Conservation (phyloP, 441 rosid genomes). For the Pelargonium fulgidum region DNA sequence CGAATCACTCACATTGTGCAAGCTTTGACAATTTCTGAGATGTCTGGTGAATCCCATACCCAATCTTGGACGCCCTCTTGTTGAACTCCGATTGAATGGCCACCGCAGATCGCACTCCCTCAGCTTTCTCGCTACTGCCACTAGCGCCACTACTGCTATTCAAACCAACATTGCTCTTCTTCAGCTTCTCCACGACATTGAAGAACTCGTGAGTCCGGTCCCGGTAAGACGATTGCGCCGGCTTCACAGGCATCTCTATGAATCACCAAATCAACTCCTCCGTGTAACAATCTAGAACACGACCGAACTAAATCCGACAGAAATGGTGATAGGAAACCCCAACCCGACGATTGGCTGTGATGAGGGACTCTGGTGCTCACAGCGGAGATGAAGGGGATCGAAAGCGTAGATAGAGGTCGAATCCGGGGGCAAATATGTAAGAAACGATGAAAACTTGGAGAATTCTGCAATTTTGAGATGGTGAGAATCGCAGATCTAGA, state of each 20-base stretch:
- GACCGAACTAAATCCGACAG: neutral
- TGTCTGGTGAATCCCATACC: constrained; percentile 53
- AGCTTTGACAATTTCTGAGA: constrained; percentile 60
- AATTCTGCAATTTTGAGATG: no score
- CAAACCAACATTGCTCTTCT: constrained; percentile 31
- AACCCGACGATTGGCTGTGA: neutral
- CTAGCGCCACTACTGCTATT: constrained; percentile 27
- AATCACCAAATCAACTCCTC: constrained; percentile 15
- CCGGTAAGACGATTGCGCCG: constrained; percentile 46
- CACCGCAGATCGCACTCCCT: constrained; percentile 43
- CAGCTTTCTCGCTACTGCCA: constrained; percentile 24
- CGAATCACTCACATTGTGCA: constrained; percentile 42
- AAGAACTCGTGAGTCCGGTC: constrained; percentile 55
- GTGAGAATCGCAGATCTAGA: no score
- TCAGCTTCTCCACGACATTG: constrained; percentile 37
- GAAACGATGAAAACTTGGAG: no score
- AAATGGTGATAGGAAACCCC: no score
- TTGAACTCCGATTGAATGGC: constrained; percentile 49
- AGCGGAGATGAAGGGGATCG: neutral
- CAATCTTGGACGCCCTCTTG: constrained; percentile 48
- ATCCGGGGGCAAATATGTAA: neutral
- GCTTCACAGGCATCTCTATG: constrained; percentile 34
- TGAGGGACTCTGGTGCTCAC: neutral
- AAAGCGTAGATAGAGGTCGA: neutral
- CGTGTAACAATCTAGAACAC: constrained; percentile 1